Conservation (phyloP, 2,329 filamentous ascomycete genomes). For the Talaromyces sp. region DNA sequence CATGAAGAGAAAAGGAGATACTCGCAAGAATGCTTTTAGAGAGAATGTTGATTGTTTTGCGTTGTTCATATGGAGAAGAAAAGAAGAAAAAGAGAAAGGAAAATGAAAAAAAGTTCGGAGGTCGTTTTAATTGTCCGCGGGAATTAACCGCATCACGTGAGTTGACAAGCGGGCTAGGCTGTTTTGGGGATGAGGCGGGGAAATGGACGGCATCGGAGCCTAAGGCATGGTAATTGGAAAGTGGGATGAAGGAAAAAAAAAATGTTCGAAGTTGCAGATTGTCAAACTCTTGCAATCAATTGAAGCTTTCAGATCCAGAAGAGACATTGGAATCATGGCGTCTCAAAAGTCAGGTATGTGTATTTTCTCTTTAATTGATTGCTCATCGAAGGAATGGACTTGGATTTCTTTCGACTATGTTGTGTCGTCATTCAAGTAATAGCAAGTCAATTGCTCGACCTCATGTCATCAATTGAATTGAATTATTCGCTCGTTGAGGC, state of each 20-base stretch:
- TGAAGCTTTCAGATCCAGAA: neutral
- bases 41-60: conserved; percentile 50
- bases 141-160: neutral
- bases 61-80: conserved; percentile 50
- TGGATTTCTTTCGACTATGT: neutral
- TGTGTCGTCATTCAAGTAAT: neutral
- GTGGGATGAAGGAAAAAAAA: conserved; percentile 13
- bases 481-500: neutral
- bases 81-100: conserved; percentile 17
- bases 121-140: conserved; percentile 3
- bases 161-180: neutral
- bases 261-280: neutral
- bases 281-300: neutral
- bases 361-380: conserved; percentile 10
- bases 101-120: neutral
- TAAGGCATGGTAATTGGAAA: neutral
- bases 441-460: too few relatives aligned
- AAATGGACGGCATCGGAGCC: neutral
- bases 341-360: conserved; percentile 38
- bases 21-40: conserved; percentile 54
- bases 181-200: conserved; percentile 15
- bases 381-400: neutral
- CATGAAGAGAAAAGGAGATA: conserved; percentile 32
- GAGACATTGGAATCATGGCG: conserved; percentile 26
- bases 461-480: neutral